A percentile compares a stretch with the other conserved stretches of the same genome.
Conservation (phyloP, 768 basidiomycete species). For the Mycena vitilis region DNA sequence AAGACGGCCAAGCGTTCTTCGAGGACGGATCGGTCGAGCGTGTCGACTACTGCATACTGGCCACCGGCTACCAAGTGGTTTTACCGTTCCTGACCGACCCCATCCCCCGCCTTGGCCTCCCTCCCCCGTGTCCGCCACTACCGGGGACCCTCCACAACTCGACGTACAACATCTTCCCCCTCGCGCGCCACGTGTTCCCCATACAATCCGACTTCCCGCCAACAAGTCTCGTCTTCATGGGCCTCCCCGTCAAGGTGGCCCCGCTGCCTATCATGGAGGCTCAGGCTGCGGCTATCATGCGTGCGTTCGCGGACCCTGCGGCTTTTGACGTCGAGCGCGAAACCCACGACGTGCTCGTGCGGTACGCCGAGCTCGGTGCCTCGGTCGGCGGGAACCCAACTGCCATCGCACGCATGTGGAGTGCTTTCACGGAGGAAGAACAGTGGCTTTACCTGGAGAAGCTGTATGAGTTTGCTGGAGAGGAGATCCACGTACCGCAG, state of each 20-base stretch:
- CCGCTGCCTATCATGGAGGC: constrained; percentile 86
- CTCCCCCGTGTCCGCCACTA: constrained; percentile 61
- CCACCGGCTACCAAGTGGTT: constrained; percentile 78
- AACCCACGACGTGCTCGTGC: constrained; percentile 58
- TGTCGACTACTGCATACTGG: constrained; percentile 75
- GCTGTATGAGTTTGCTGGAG: constrained; percentile 61
- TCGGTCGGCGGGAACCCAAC: constrained; percentile 47
- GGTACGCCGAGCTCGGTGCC: constrained; percentile 56
- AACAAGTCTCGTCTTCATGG: constrained; percentile 71
- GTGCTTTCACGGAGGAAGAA: constrained; percentile 58
- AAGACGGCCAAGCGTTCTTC: constrained; percentile 62
- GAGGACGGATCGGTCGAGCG: constrained; percentile 68
- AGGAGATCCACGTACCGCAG: constrained; percentile 51
- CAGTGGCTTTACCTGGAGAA: constrained; percentile 79
- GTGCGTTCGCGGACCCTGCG: constrained; percentile 63
- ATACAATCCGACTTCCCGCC: constrained; percentile 59
- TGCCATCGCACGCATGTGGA: constrained; percentile 67
- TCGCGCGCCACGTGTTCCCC: constrained; percentile 78
- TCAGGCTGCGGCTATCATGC: constrained; percentile 74
- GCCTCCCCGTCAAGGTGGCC: constrained; percentile 66
- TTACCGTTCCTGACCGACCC: constrained; percentile 70
- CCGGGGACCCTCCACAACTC: constrained; percentile 71
- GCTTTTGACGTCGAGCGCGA: constrained; percentile 63
- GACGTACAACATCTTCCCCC: constrained; percentile 74
- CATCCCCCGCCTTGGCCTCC: constrained; percentile 48